Evolutionary conservation across 108 stramenopile genomes (phyloP), one percentile per base, ranked within the genome.

Genomic region (Bacterosira constricta): DNA sequence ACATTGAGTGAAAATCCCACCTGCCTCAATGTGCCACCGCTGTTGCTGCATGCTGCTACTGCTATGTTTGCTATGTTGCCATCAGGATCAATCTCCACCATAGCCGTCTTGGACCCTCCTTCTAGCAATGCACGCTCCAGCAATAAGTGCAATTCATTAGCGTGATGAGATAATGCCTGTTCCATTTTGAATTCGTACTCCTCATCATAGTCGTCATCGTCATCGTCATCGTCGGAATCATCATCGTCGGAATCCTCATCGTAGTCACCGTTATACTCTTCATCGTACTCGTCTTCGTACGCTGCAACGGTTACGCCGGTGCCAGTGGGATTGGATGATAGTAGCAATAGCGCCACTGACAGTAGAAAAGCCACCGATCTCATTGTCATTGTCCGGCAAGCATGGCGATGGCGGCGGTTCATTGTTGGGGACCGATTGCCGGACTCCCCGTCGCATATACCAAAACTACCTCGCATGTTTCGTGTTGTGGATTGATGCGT

Each of bases 171-270:
- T 31, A 69, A 7, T 1, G 69, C 69, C 69, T 57, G 21, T 21
- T 46, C 30, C 0, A 69, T 41, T 50, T 38, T 47, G 56, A 32
- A 23, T 36, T 69, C 69, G 20, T 58, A 59, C n/a, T n/a, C n/a
- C n/a, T n/a, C n/a, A n/a, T n/a, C n/a, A n/a, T n/a, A n/a, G n/a
- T n/a, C n/a, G n/a, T n/a, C n/a, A n/a, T n/a, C n/a, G n/a, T n/a
- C n/a, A 29, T 63, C 32, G 20, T 15, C 29, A 30, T 34, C 46
- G 36, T 27, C 66, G 13, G 42, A 42, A 1, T 69, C 67, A 25
- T 44, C 34, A 12, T 41, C 13, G 3, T 58, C 69, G 41, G 25
- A 39, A 25, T 61, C 59, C 23, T 61, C n/a, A 29, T 32, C 31
- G 3, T 27, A 27, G 31, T 21, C 31, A 15, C 31, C n/a, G 4